phyloP scores from a whole-genome alignment of 192 early-diverging fungal genomes.

The Allomyces arbusculus region DNA sequence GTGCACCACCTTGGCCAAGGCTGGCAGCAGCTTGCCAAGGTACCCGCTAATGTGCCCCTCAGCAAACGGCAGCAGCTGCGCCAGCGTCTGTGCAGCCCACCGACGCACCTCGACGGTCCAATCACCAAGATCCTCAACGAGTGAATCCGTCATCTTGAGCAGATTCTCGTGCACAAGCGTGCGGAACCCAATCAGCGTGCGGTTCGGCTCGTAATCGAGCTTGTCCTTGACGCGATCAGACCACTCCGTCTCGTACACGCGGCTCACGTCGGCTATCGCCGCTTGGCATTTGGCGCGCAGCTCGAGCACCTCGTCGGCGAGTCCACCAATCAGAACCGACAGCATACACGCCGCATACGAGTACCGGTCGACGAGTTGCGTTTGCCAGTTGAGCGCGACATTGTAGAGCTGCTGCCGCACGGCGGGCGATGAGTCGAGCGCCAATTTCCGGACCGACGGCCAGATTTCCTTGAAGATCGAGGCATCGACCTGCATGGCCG shows the following conservation, averaged over 20 bases:
- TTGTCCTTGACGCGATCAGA: constrained; percentile 28
- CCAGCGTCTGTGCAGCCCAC: constrained; percentile 16
- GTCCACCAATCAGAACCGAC: constrained; percentile 20
- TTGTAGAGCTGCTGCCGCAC: constrained; percentile 26
- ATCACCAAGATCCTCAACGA: constrained; percentile 18
- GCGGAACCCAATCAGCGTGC: constrained; percentile 25
- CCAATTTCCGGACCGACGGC: constrained; percentile 15
- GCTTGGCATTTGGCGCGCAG: constrained; percentile 4
- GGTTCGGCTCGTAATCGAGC: constrained; percentile 25
- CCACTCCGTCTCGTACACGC: constrained; percentile 32
- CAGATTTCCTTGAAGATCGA: constrained; percentile 17
- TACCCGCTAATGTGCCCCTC: constrained; percentile 32
- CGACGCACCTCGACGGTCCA: constrained; percentile 25
- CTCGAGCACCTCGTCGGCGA: constrained; percentile 21
- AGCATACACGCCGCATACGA: constrained; percentile 25
- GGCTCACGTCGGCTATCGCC: constrained; percentile 19
- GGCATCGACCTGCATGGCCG: constrained; percentile 20
- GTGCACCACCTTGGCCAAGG: constrained; percentile 15
- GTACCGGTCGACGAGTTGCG: constrained; percentile 23
- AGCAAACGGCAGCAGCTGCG: constrained; percentile 17
- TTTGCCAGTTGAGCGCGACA: constrained; percentile 17
- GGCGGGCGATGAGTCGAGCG: constrained; percentile 20
- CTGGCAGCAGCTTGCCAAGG: constrained; percentile 18
- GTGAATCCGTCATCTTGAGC: constrained; percentile 20
- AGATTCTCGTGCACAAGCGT: constrained; percentile 29